Evolutionary conservation across 352 stramenopile species (phyloP).

Genomic region (Elongisporangium prolatum): DNA sequence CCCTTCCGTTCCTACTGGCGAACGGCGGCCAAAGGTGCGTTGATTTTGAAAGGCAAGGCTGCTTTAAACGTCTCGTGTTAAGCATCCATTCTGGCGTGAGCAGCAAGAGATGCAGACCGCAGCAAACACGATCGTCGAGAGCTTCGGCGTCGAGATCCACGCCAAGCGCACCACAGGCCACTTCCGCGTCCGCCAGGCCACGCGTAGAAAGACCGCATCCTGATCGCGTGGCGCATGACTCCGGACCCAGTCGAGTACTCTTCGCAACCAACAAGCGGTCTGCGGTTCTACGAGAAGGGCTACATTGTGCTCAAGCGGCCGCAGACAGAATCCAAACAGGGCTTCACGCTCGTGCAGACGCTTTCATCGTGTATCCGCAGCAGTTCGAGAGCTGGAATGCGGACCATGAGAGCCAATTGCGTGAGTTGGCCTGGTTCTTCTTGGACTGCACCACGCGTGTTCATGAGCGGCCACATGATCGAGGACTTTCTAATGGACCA

Average conservation of each 20-base stretch:
- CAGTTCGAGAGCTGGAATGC: constrained; percentile 19
- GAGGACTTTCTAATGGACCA: constrained; percentile 36
- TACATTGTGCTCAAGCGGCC: constrained; percentile 36
- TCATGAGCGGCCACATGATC: constrained; percentile 27
- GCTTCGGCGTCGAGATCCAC: constrained; percentile 27
- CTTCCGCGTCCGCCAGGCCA: constrained; percentile 27
- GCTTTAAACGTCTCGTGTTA: too few species aligned
- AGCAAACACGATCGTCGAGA: constrained; percentile 29
- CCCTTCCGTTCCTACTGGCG: constrained; percentile 8
- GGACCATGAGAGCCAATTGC: constrained; percentile 13
- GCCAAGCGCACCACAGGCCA: constrained; percentile 23
- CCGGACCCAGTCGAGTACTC: constrained; percentile 30
- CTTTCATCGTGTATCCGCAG: constrained; percentile 28
- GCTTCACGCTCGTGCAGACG: constrained; percentile 29
- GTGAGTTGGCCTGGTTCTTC: constrained; percentile 10
- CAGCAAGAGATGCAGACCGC: constrained; percentile 16
- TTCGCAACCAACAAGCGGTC: constrained; percentile 23
- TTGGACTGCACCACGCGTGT: constrained; percentile 28
- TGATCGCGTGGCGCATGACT: constrained; percentile 36
- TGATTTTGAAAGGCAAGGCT: too few species aligned
- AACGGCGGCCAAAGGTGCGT: not conserved
- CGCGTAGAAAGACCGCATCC: constrained; percentile 22
- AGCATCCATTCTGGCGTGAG: not conserved
- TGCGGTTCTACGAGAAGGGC: constrained; percentile 33
- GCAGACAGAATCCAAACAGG: not conserved